These are phyloP conservation scores for Singerocomus rubriflavus DNA, from an alignment of 1,284 basidiomycete genomes.

Conservation along the genomic window DNA sequence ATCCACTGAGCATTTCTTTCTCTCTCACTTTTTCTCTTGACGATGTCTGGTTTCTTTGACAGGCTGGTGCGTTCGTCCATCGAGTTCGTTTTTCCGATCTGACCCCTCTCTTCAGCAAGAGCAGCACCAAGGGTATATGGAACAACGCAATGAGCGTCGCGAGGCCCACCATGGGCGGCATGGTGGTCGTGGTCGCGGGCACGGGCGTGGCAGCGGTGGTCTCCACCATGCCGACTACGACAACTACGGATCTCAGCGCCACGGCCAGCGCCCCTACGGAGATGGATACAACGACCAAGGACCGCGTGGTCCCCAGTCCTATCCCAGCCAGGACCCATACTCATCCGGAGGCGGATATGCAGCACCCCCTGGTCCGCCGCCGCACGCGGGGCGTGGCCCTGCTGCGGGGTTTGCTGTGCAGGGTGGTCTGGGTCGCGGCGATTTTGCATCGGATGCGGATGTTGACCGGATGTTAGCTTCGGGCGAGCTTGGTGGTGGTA, in stretches of 20 bases:
- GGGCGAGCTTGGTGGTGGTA: conserved; percentile 11
- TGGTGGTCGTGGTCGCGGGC: not conserved
- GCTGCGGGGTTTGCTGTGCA: not conserved
- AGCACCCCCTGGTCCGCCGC: conserved; percentile 17
- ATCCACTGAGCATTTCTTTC: not conserved
- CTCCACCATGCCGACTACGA: not conserved
- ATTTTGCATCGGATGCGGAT: conserved; percentile 31
- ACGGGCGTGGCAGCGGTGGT: not conserved
- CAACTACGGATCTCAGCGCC: not conserved
- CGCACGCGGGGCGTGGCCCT: not conserved
- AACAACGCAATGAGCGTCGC: conserved; percentile 16
- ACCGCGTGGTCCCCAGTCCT: not conserved
- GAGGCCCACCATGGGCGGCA: conserved; percentile 10
- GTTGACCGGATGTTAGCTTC: conserved; percentile 20
- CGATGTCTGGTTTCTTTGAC: conserved; percentile 17
- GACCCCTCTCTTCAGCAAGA: conserved; percentile 7
- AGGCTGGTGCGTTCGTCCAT: conserved; percentile 3
- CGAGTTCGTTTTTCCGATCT: not conserved
- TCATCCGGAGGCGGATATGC: not conserved
- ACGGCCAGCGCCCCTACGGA: not conserved
- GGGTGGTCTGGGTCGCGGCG: conserved; percentile 23
- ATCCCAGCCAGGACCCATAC: not conserved
- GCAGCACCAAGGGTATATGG: conserved; percentile 2
- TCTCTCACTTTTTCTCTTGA: not conserved
- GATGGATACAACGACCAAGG: conserved; percentile 5